Conservation (phyloP, 148 eudicot genomes). For the Spergularia marina region DNA sequence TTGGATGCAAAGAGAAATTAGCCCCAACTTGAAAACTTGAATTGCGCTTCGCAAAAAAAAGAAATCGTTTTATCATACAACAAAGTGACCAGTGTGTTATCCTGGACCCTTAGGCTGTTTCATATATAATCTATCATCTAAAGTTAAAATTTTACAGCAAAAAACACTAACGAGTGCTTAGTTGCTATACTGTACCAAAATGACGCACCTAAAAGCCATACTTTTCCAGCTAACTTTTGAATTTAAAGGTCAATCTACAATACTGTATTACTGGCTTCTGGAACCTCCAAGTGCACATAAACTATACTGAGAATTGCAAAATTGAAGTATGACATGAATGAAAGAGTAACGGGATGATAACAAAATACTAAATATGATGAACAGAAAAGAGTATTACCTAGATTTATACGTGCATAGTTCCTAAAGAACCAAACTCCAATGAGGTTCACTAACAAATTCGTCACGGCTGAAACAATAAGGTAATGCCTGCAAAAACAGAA, state of each 20-base stretch:
- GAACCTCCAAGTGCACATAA: background rate
- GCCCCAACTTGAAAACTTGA: background rate
- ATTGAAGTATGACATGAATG: background rate
- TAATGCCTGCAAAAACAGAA: conserved; percentile 64
- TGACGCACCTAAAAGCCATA: background rate
- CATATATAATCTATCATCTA: background rate
- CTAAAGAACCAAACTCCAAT: conserved; percentile 99
- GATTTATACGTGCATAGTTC: conserved; percentile 83
- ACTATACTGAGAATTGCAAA: background rate
- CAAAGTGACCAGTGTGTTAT: background rate
- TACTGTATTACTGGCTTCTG: too few species aligned
- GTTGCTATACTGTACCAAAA: background rate
- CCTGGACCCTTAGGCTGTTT: background rate
- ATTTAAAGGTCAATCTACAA: background rate
- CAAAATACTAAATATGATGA: background rate
- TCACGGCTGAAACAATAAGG: conserved; percentile 84
- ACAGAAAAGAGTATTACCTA: conserved; percentile 46
- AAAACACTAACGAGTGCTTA: background rate
- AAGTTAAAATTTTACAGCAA: background rate
- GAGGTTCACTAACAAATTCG: conserved; percentile 93
- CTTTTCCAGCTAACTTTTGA: background rate
- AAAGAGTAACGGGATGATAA: background rate
- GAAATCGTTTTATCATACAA: background rate
- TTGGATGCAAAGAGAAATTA: background rate
- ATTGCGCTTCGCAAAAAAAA: background rate